phyloP scores from a whole-genome alignment of 352 stramenopile species.

The Phytophthora multivora region DNA sequence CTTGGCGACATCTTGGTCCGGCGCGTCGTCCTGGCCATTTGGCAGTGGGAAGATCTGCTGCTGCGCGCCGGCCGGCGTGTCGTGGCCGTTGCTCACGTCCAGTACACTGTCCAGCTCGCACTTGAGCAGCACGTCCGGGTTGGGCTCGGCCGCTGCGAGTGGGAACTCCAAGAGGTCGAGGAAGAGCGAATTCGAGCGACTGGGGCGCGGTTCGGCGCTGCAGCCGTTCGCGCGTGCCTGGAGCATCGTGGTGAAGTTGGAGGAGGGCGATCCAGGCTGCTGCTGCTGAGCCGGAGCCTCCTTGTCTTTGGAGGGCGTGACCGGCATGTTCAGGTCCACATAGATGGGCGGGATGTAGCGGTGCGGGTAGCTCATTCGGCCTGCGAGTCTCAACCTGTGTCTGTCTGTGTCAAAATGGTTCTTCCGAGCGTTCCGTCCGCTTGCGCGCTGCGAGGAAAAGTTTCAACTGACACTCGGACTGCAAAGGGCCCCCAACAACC shows the following conservation, averaged over 20 bases:
- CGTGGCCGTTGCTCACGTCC: slow-evolving; percentile 31
- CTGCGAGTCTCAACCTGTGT: slow-evolving; percentile 1
- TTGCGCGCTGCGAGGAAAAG: slow-evolving; percentile 32
- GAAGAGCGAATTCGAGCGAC: slow-evolving; percentile 39
- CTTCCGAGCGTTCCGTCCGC: background rate
- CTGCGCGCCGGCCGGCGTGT: slow-evolving; percentile 27
- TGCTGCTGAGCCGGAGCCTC: slow-evolving; percentile 7
- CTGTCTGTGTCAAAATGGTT: slow-evolving; percentile 5
- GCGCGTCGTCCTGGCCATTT: slow-evolving; percentile 26
- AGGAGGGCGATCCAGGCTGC: slow-evolving; percentile 19
- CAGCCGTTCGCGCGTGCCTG: slow-evolving; percentile 8
- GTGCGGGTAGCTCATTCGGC: slow-evolving; percentile 40
- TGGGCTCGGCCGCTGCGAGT: slow-evolving; percentile 25
- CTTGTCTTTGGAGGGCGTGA: slow-evolving; percentile 32
- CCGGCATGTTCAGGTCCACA: slow-evolving; percentile 45
- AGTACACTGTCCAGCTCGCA: slow-evolving; percentile 44
- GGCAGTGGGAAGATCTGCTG: slow-evolving; percentile 37
- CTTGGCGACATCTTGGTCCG: slow-evolving; percentile 28
- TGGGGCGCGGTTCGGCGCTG: slow-evolving; percentile 32
- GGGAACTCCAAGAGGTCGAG: slow-evolving; percentile 42
- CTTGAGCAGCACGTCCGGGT: slow-evolving; percentile 40
- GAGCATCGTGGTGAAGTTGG: slow-evolving; percentile 28
- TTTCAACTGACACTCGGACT: slow-evolving; percentile 39
- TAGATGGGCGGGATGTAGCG: slow-evolving; percentile 47
- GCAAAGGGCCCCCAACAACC: slow-evolving; percentile 2